Conservation (phyloP, 1,284 basidiomycete species). For the Veloporphyrellus conicus region DNA sequence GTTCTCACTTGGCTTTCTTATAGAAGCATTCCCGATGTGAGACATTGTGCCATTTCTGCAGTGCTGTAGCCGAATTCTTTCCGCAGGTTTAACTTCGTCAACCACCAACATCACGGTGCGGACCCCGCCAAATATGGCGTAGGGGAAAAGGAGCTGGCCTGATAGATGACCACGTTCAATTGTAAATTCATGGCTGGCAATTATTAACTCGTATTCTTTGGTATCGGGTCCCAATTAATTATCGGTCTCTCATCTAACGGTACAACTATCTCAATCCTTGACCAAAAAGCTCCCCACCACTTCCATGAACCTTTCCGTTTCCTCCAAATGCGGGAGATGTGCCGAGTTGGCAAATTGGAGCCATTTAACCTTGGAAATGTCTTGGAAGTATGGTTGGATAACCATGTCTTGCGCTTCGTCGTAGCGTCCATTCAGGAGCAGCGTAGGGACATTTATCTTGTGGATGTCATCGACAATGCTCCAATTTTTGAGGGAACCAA, state of each 20-base stretch:
- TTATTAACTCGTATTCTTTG: neutral
- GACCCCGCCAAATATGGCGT: conserved; percentile 77
- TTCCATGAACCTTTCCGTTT: conserved; percentile 42
- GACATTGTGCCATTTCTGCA: neutral
- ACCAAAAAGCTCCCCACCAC: conserved; percentile 38
- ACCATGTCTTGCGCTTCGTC: conserved; percentile 48
- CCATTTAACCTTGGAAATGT: conserved; percentile 46
- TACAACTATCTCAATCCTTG: conserved; percentile 2
- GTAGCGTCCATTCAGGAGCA: conserved; percentile 49
- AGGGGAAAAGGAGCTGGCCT: conserved; percentile 28
- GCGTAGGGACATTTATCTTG: conserved; percentile 45
- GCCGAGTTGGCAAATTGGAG: conserved; percentile 43
- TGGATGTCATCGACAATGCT: conserved; percentile 41
- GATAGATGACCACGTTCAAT: conserved; percentile 12
- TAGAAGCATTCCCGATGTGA: conserved; percentile 69
- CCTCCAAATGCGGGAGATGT: conserved; percentile 47
- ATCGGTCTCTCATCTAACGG: neutral
- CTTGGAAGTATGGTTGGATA: conserved; percentile 44
- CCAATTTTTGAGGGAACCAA: conserved; percentile 49
- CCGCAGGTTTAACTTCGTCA: conserved; percentile 85
- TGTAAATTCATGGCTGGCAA: conserved; percentile 9
- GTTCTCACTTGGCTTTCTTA: conserved; percentile 6
- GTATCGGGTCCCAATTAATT: neutral
- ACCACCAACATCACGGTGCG: conserved; percentile 83
- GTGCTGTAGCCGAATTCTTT: conserved; percentile 6